Evolutionary conservation across 495 filamentous ascomycete genomes (phyloP), one percentile per base, ranked within the genome.

Genomic region (Aspergillus baeticus): DNA sequence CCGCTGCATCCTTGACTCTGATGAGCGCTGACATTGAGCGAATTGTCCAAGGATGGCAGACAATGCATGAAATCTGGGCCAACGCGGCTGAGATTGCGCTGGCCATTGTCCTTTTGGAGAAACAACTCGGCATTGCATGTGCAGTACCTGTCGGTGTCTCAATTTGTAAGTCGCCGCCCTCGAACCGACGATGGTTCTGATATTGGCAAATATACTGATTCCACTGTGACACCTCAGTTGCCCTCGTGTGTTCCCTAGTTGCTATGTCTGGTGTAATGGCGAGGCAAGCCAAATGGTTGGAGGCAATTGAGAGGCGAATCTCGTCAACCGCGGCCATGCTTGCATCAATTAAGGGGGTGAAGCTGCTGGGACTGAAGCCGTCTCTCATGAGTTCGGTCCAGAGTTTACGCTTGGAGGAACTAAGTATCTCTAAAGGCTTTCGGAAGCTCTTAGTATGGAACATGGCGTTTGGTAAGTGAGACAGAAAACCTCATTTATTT

Each of bases 1-100:
- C 79, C 18, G 73, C 83, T 11, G 73, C 78, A 14, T 78, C 81
- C 0, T 51, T 86, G 2, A 87, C 86, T 0, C 66, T 88, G 4
- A 86, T 87, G 78, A 87, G 80, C 70, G 83, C 83, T 6, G 84
- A 87, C 56, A 69, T 85, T 11, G 82, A 85, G 60, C 63, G 80
- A 18, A 77, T 85, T 31, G 71, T 71, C 5, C 64, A 69, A 21
- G 80, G 76, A 1, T 74, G 77, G 64, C 66, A 72, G 17, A 67
- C 65, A 21, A 68, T 84, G 43, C 81, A 87, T 53, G 82, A 86
- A 51, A 69, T 82, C 23, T 87, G 83, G 83, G 84, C 79, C 0
- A 80, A 83, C 55, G 48, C 74, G 0, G 47, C 83, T 2, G 82
- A 89, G 62, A 81, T 89, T 5, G 68, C 66, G 4, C 51, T 89